phyloP scores from a whole-genome alignment of 2,329 filamentous ascomycete genomes.

The Gremmenia infestans region DNA sequence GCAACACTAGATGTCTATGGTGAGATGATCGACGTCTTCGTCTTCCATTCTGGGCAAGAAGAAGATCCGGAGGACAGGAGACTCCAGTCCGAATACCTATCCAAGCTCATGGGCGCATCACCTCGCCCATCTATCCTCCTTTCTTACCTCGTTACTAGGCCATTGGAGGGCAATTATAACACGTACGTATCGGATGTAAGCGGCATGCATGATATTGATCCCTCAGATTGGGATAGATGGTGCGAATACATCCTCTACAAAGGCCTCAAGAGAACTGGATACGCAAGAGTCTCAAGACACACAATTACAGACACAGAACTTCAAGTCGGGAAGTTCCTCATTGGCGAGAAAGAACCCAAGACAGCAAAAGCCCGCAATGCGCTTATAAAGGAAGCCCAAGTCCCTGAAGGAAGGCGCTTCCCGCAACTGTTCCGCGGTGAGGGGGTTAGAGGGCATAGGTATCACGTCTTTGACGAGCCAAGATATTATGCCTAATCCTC shows the following conservation, averaged over 20 bases:
- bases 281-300: slow-evolving; percentile 80
- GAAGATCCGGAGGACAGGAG: slow-evolving; percentile 90
- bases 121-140: slow-evolving; percentile 78
- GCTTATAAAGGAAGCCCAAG: slow-evolving; percentile 62
- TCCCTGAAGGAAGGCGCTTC: slow-evolving; percentile 76
- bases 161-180: slow-evolving; percentile 91
- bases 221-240: slow-evolving; percentile 92
- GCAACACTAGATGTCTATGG: slow-evolving; percentile 95
- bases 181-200: slow-evolving; percentile 82
- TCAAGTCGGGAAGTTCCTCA: slow-evolving; percentile 91
- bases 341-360: slow-evolving; percentile 66
- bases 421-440: slow-evolving; percentile 77
- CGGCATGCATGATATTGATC: slow-evolving; percentile 94
- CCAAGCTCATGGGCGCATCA: slow-evolving; percentile 80
- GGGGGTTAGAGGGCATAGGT: slow-evolving; percentile 82
- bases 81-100: slow-evolving; percentile 79
- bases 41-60: slow-evolving; percentile 98
- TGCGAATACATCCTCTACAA: slow-evolving; percentile 99
- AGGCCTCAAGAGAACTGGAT: slow-evolving; percentile 76
- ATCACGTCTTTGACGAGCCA: slow-evolving; percentile 94
- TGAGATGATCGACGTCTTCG: slow-evolving; percentile 84
- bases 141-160: slow-evolving; percentile 88
- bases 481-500: slow-evolving; percentile 53
- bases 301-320: slow-evolving; percentile 97
- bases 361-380: slow-evolving; percentile 51